Conservation (phyloP, 106 monocot species). For the Dioscorea alata region DNA sequence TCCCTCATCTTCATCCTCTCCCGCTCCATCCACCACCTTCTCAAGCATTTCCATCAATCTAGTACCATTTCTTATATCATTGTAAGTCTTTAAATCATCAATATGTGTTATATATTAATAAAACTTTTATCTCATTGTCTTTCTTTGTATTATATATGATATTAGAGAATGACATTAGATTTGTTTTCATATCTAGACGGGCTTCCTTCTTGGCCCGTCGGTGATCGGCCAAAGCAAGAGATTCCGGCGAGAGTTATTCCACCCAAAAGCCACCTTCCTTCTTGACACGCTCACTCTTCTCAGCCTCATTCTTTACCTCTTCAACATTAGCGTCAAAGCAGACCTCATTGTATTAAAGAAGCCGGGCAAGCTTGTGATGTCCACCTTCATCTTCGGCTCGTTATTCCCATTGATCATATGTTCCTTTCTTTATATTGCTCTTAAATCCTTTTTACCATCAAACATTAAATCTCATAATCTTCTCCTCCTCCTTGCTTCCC, state of each 20-base stretch:
- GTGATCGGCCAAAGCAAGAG: conserved; percentile 9
- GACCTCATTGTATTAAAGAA: conserved; percentile 35
- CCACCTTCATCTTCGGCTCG: conserved; percentile 18
- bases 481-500: conserved; percentile 15
- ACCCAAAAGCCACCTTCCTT: conserved; percentile 12
- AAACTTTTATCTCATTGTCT: too few species aligned
- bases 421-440: not conserved
- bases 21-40: conserved; percentile 14
- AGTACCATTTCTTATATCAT: conserved; percentile 18
- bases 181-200: conserved; percentile 9
- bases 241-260: conserved; percentile 12
- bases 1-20: conserved; percentile 13
- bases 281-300: conserved; percentile 20
- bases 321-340: conserved; percentile 38
- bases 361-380: conserved; percentile 14
- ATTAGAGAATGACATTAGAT: too few species aligned
- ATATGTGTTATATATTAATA: too few species aligned
- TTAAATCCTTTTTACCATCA: not conserved
- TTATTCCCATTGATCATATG: conserved; percentile 13
- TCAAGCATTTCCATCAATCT: conserved; percentile 19
- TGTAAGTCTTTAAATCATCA: not conserved
- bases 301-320: conserved; percentile 35
- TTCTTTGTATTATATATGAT: too few species aligned
- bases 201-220: conserved; percentile 33
- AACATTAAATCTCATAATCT: not conserved